A percentile compares a stretch with the other conserved stretches of the same genome.
Evolutionary conservation across 768 basidiomycete species (phyloP).

Genomic region (Auricularia heimuer): DNA sequence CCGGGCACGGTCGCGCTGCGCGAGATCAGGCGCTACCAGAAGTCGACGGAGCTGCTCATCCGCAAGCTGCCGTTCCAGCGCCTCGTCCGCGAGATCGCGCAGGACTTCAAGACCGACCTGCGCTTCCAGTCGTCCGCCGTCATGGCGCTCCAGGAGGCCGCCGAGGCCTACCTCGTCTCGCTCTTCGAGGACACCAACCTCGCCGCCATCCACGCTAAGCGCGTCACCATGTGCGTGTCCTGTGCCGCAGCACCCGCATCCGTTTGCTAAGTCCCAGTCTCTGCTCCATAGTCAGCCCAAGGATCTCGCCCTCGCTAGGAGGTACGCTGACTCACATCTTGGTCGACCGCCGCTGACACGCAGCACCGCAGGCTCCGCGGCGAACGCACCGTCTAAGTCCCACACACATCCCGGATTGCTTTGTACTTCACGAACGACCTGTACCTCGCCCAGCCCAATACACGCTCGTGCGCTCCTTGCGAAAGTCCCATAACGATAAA

Average conservation of each 20-base stretch:
- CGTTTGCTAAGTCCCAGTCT: too few species aligned
- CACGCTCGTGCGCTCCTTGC: background rate
- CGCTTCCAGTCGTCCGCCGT: conserved; percentile 68
- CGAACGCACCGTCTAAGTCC: too few species aligned
- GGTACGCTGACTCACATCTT: background rate
- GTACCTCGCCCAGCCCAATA: too few species aligned
- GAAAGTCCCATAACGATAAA: background rate
- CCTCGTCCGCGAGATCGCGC: conserved; percentile 41
- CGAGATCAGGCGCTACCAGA: conserved; percentile 48
- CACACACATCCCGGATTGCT: too few species aligned
- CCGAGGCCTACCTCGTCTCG: conserved; percentile 60
- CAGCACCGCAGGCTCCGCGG: too few species aligned
- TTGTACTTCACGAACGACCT: too few species aligned
- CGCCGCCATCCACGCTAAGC: conserved; percentile 51
- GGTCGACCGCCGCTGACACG: background rate
- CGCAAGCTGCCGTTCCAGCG: conserved; percentile 41
- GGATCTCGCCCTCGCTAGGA: conserved; percentile 74
- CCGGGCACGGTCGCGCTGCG: conserved; percentile 71
- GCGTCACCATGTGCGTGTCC: conserved; percentile 26
- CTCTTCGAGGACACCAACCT: conserved; percentile 62
- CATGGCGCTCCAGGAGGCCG: conserved; percentile 42
- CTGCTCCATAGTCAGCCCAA: conserved; percentile 57
- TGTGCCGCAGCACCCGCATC: too few species aligned
- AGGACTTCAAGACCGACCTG: conserved; percentile 61
- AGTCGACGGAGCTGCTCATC: conserved; percentile 41